Evolutionary conservation across 495 filamentous ascomycete species (phyloP).

Genomic region (Viridothelium virens): DNA sequence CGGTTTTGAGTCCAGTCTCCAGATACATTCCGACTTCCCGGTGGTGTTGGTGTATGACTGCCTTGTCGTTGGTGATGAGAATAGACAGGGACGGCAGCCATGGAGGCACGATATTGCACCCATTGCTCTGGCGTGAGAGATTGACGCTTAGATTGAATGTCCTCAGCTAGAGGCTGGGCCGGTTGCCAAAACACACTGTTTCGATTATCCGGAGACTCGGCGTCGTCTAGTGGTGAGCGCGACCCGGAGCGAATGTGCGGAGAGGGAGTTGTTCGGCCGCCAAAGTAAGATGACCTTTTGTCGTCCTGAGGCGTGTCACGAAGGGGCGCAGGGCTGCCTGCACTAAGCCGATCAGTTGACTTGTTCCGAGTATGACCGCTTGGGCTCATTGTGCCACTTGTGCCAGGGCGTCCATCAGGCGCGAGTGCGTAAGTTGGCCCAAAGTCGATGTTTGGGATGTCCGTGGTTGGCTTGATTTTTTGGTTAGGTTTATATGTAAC

Average conservation of each 20-base stretch:
- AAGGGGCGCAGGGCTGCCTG: background rate
- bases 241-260: constrained; percentile 14
- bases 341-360: constrained; percentile 14
- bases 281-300: constrained; percentile 24
- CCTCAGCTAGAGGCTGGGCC: constrained; percentile 32
- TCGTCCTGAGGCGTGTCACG: constrained; percentile 19
- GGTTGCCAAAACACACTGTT: constrained; percentile 61
- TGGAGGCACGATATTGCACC: constrained; percentile 66
- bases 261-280: constrained; percentile 17
- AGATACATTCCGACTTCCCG: constrained; percentile 16
- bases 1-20: constrained; percentile 14
- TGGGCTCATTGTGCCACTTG: constrained; percentile 40
- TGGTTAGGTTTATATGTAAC: background rate
- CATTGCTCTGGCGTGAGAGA: constrained; percentile 65
- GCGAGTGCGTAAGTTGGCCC: constrained; percentile 68
- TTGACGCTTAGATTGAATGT: constrained; percentile 24
- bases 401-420: constrained; percentile 34
- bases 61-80: constrained; percentile 28
- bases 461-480: constrained; percentile 25
- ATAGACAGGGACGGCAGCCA: constrained; percentile 46
- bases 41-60: constrained; percentile 37
- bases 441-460: constrained; percentile 77
- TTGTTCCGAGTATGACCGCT: constrained; percentile 25
- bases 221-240: background rate
- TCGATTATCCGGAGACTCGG: constrained; percentile 18